Conservation (phyloP, 129 eudicot species). For the Helichrysum umbraculigerum region DNA sequence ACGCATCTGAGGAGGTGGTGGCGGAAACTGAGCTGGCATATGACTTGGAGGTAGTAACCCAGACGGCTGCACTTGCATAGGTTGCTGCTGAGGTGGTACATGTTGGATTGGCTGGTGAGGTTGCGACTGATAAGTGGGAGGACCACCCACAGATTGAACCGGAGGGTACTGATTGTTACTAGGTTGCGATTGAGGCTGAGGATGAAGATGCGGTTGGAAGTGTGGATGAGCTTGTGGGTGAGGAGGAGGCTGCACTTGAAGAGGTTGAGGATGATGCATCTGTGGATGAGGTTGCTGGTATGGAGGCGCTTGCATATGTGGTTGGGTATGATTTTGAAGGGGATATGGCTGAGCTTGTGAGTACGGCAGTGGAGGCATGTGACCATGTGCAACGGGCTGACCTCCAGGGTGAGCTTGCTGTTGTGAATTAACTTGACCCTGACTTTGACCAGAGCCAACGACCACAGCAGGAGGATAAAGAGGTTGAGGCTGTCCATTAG, state of each 20-base stretch:
- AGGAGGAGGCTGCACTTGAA: conserved; percentile 22
- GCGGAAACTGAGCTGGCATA: conserved; percentile 58
- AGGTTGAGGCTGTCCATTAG: conserved; percentile 37
- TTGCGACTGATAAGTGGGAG: conserved; percentile 60
- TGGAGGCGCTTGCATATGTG: conserved; percentile 60
- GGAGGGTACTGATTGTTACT: conserved; percentile 39
- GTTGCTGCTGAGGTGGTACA: conserved; percentile 51
- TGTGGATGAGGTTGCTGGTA: conserved; percentile 66
- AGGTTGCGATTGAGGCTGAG: conserved; percentile 42
- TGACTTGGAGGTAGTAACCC: conserved; percentile 50
- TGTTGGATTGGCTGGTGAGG: conserved; percentile 56
- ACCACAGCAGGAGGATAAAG: conserved; percentile 34
- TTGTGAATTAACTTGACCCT: conserved; percentile 35
- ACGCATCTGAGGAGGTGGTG: conserved; percentile 52
- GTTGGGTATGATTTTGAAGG: conserved; percentile 49
- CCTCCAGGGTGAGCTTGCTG: conserved; percentile 42
- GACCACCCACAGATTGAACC: conserved; percentile 46
- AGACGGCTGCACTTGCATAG: conserved; percentile 42
- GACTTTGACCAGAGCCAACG: conserved; percentile 31
- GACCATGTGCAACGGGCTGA: conserved; percentile 45
- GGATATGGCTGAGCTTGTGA: conserved; percentile 46
- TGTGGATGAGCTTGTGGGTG: conserved; percentile 24
- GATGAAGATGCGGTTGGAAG: conserved; percentile 35
- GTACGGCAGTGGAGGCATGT: conserved; percentile 41
- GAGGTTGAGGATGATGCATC: conserved; percentile 41